These are phyloP conservation scores for Aspergillus brunneoviolaceus DNA, from an alignment of 2,329 filamentous ascomycete species.

Conservation along the genomic window DNA sequence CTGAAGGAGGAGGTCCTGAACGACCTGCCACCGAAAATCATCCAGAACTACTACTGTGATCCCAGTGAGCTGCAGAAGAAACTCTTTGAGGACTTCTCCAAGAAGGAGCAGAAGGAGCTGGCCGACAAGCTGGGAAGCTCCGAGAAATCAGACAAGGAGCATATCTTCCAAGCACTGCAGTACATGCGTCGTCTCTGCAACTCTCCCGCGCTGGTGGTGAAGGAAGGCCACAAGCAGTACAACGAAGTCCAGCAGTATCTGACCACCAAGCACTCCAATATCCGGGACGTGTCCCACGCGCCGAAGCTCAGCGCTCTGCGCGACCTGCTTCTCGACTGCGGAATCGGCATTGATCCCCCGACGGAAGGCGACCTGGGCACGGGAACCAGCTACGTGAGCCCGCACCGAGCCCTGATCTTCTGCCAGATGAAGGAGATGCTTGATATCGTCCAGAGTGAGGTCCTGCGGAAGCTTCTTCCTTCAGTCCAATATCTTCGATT, in stretches of 20 bases:
- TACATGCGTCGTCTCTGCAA: conserved; percentile 99
- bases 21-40: conserved; percentile 93
- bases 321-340: conserved; percentile 96
- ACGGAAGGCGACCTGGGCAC: conserved; percentile 56
- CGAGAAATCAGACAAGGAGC: conserved; percentile 92
- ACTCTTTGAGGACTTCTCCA: conserved; percentile 94
- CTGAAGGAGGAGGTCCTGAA: conserved; percentile 97
- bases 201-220: conserved; percentile 93
- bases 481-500: conserved; percentile 91
- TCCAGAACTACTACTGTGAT: conserved; percentile 99
- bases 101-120: conserved; percentile 86
- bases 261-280: conserved; percentile 71
- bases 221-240: conserved; percentile 87
- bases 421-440: conserved; percentile 99
- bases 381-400: conserved; percentile 79
- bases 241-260: conserved; percentile 81
- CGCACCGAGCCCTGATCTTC: conserved; percentile 93
- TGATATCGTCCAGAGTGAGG: conserved; percentile 95
- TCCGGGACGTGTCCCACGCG: conserved; percentile 84
- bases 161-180: conserved; percentile 98
- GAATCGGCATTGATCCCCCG: conserved; percentile 74
- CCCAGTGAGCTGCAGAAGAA: conserved; percentile 91
- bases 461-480: conserved; percentile 86
- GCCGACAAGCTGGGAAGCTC: conserved; percentile 77
- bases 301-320: conserved; percentile 88